Base-by-base conservation (phyloP, 2,329 filamentous ascomycete species). In the Sporothrix mexicana region DNA sequence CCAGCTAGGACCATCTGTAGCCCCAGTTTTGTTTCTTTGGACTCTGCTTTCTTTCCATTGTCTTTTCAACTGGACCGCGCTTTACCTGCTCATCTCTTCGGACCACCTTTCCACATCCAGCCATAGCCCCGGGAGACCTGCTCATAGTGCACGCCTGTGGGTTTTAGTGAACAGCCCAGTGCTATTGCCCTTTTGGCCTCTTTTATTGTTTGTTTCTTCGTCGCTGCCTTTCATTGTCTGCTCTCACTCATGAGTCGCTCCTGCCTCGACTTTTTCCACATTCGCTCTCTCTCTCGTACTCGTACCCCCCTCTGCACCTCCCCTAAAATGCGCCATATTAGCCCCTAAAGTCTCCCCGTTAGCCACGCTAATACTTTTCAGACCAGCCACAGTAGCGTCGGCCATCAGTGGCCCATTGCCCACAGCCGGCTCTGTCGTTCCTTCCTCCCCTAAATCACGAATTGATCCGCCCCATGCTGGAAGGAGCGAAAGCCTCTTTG, bases 51-150 rank as follows among this genome's bases (percentile, higher is more conserved):
- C 5, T 36, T 25, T 59, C 25, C 9, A 8, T 17, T 59, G 2
- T 41, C 20, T 41, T 36, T 66, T 71, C 47, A 36, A 53, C 25
- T 71, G n/a, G 45, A 30, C 25, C 45, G 13, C 15, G 13, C 55
- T 36, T 49, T 17, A 17, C 20, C 20, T 59, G 55, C 43, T 57
- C 41, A 57, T 69, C n/a, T 57, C 36, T 43, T 71, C 70, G 70
- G 61, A 47, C 61, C 25, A 23, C 70, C 59, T 71, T 64, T 15
- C 69, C 57, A 53, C 2, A 71, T 36, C 6, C 57, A 71, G 69
- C 59, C 59, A 64, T 71, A 71, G 69, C 69, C 57, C 69, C 69
- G 69, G 57, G 69, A 62, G 45, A 64, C 69, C 23, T 49, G 43
- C 10, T 71, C 15, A 25, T 70, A 47, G 30, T 59, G 20, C 15